A percentile compares a stretch with the other conserved stretches of the same genome.
phyloP scores from a whole-genome alignment of 2,329 filamentous ascomycete genomes.

The Alternaria novae-zelandiae region DNA sequence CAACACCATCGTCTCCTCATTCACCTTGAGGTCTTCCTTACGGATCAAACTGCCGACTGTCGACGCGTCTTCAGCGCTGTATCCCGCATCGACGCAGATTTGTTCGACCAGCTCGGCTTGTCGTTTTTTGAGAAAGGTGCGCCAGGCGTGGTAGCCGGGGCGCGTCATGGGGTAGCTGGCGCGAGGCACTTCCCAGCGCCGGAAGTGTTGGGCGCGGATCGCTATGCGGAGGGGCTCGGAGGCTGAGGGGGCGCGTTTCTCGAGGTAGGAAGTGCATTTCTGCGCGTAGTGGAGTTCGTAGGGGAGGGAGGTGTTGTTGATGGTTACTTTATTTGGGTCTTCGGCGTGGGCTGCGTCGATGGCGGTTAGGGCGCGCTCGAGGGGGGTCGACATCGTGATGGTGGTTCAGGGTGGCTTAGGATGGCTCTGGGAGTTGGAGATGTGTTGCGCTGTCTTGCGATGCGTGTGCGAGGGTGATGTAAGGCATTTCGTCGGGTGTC shows the following conservation, averaged over 20 bases:
- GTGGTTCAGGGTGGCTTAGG: not conserved
- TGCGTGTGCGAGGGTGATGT: not conserved
- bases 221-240: slow-evolving; percentile 74
- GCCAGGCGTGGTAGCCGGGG: slow-evolving; percentile 80
- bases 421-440: not conserved
- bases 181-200: slow-evolving; percentile 83
- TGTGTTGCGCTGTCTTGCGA: not conserved
- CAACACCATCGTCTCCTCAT: slow-evolving; percentile 73
- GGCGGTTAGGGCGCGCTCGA: slow-evolving; percentile 61
- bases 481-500: slow-evolving; percentile 17
- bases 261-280: slow-evolving; percentile 79
- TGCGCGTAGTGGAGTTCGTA: slow-evolving; percentile 85
- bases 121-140: slow-evolving; percentile 73
- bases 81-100: slow-evolving; percentile 62
- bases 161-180: slow-evolving; percentile 75
- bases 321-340: slow-evolving; percentile 66
- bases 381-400: slow-evolving; percentile 29
- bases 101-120: slow-evolving; percentile 67
- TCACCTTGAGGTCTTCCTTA: slow-evolving; percentile 74
- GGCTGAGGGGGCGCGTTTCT: slow-evolving; percentile 64
- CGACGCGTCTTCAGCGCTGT: slow-evolving; percentile 60
- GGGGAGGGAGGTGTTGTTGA: slow-evolving; percentile 58
- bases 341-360: slow-evolving; percentile 76
- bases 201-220: slow-evolving; percentile 83
- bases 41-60: slow-evolving; percentile 74